A percentile compares a stretch with the other conserved stretches of the same genome.
These are phyloP conservation scores for Datura wrightii DNA, from an alignment of 257 asterid species.

Conservation along the genomic window DNA sequence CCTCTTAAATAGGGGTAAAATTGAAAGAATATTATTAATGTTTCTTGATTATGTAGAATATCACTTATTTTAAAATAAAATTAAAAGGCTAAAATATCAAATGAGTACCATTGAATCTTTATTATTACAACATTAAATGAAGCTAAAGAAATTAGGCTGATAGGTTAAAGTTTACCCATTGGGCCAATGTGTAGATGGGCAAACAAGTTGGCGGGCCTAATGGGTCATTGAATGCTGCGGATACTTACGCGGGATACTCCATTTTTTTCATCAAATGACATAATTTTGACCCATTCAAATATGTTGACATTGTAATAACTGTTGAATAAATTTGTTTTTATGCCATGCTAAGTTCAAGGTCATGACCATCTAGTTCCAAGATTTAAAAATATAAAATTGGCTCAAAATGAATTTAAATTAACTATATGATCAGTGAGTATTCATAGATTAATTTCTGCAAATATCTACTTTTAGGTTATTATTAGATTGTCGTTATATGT, in stretches of 20 bases:
- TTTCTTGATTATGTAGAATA: no score
- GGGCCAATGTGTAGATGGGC: neutral
- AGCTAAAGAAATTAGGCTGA: neutral
- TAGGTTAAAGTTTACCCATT: neutral
- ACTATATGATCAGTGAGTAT: no score
- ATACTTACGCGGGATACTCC: neutral
- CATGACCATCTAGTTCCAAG: neutral
- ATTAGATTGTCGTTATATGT: no score
- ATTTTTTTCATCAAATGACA: neutral
- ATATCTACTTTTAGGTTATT: no score
- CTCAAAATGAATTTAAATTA: no score
- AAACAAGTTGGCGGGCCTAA: neutral
- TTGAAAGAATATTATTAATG: no score
- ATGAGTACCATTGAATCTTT: neutral
- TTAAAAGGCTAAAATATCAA: no score
- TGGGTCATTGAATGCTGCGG: neutral
- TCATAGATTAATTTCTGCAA: no score
- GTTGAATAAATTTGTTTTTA: neutral
- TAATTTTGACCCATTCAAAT: conserved; percentile 16
- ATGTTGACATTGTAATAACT: neutral
- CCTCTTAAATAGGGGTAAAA: no score
- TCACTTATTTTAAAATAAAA: no score
- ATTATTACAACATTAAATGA: neutral
- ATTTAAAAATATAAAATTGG: neutral
- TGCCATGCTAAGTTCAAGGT: neutral